Percentiles rank a stretch among this genome's conserved stretches.
phyloP scores from a whole-genome alignment of 306 rosid genomes.

The Cucumis hystrix region DNA sequence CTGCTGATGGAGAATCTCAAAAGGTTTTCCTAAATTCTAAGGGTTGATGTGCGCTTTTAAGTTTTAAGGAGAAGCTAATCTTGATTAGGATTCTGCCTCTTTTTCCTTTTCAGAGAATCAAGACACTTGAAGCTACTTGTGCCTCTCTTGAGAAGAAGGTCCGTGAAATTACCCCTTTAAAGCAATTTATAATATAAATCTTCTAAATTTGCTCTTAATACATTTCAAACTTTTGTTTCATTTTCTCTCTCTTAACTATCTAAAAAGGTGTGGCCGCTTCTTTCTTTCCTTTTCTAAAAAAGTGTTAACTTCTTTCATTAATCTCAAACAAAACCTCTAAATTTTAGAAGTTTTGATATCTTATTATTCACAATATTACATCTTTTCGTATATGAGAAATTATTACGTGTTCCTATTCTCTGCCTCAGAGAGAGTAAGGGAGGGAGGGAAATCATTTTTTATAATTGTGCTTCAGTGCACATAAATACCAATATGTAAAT shows the following conservation, averaged over 20 bases:
- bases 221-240: neutral
- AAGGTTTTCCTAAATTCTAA: constrained; percentile 33
- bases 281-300: too few species aligned
- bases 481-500: neutral
- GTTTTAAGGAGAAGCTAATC: neutral
- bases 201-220: neutral
- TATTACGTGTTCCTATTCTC: neutral
- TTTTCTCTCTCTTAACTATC: neutral
- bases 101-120: constrained; percentile 49
- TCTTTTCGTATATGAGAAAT: neutral
- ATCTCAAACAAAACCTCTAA: neutral
- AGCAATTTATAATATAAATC: neutral
- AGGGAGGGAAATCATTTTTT: neutral
- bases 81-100: constrained; percentile 6
- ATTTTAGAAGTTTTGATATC: neutral
- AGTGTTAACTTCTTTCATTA: neutral
- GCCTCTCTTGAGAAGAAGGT: constrained; percentile 60
- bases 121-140: constrained; percentile 55
- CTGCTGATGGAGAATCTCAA: constrained; percentile 54
- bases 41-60: neutral
- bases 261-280: neutral
- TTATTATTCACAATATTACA: neutral
- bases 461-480: neutral
- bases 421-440: neutral
- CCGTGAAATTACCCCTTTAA: neutral